These are phyloP conservation scores for Pseudocercospora ulei DNA, from an alignment of 2,329 filamentous ascomycete genomes.

Conservation along the genomic window DNA sequence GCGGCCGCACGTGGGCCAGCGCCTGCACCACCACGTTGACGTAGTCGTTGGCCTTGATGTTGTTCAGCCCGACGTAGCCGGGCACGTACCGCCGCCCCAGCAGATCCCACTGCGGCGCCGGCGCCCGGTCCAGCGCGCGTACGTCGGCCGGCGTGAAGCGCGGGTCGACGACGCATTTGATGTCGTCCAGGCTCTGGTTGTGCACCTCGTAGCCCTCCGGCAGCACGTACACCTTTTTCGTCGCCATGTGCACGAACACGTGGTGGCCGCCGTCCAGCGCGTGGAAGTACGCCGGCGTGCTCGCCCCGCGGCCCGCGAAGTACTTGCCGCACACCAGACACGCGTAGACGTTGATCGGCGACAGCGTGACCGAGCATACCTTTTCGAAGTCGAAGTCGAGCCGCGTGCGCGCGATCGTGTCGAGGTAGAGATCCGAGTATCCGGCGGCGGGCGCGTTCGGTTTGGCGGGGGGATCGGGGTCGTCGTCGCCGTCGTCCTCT, in stretches of 20 bases:
- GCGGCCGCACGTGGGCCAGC: slow-evolving; percentile 74
- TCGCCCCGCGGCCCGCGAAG: slow-evolving; percentile 84
- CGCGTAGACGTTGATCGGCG: slow-evolving; percentile 97
- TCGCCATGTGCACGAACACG: slow-evolving; percentile 96
- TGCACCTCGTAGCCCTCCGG: slow-evolving; percentile 96
- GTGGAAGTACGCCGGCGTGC: slow-evolving; percentile 96
- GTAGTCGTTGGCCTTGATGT: slow-evolving; percentile 99
- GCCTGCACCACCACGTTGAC: slow-evolving; percentile 91
- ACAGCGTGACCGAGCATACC: slow-evolving; percentile 87
- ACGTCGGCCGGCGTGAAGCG: slow-evolving; percentile 74
- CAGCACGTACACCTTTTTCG: slow-evolving; percentile 79
- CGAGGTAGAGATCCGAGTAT: slow-evolving; percentile 92
- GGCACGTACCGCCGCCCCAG: slow-evolving; percentile 77
- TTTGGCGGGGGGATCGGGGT: slow-evolving; percentile 43
- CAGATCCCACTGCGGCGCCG: slow-evolving; percentile 62
- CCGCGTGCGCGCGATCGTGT: slow-evolving; percentile 86
- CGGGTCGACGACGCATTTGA: slow-evolving; percentile 95
- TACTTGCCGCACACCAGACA: slow-evolving; percentile 97
- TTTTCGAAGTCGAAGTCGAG: slow-evolving; percentile 99
- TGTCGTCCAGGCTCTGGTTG: slow-evolving; percentile 89
- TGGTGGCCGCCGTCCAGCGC: slow-evolving; percentile 90
- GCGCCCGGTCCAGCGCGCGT: slow-evolving; percentile 58
- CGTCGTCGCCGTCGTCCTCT: slow-evolving; percentile 49
- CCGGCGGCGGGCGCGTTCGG: slow-evolving; percentile 73
- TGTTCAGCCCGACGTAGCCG: slow-evolving; percentile 97